Percentiles rank a stretch among this genome's conserved stretches.
These are phyloP conservation scores for Phytophthora citricola DNA, from an alignment of 352 stramenopile species.

Conservation along the genomic window DNA sequence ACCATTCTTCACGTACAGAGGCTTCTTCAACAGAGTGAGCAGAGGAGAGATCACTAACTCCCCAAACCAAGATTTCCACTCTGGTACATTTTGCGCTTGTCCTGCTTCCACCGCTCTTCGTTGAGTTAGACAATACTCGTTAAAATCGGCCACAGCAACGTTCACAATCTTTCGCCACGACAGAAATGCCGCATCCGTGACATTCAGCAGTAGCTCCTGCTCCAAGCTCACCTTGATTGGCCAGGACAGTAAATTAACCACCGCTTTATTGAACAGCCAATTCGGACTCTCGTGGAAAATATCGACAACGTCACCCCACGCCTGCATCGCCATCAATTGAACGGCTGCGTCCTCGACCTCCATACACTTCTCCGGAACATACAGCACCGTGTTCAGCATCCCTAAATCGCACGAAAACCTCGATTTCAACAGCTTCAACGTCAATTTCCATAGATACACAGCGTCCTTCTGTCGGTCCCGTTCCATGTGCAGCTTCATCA, in stretches of 20 bases:
- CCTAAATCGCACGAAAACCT: conserved; percentile 47
- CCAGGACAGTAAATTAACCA: conserved; percentile 56
- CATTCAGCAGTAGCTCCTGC: conserved; percentile 53
- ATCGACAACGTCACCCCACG: conserved; percentile 53
- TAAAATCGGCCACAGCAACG: conserved; percentile 61
- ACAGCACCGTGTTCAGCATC: conserved; percentile 60
- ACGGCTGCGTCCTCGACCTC: conserved; percentile 51
- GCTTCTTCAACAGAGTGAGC: conserved; percentile 22
- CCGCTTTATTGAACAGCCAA: conserved; percentile 68
- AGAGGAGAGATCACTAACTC: conserved; percentile 52
- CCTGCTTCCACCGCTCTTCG: conserved; percentile 34
- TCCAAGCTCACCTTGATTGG: conserved; percentile 58
- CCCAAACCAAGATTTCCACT: conserved; percentile 68
- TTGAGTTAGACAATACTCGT: conserved; percentile 34
- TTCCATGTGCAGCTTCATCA: conserved; percentile 64
- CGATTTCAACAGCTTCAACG: conserved; percentile 51
- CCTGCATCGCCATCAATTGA: conserved; percentile 58
- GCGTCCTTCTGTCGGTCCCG: conserved; percentile 49
- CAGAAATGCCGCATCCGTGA: conserved; percentile 56
- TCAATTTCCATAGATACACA: conserved; percentile 63
- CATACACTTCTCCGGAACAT: conserved; percentile 64
- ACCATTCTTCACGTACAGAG: neutral
- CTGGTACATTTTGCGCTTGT: conserved; percentile 37
- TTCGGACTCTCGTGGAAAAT: conserved; percentile 54
- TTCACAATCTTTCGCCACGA: conserved; percentile 56